These are phyloP conservation scores for Phoma sp. DNA, from an alignment of 2,329 filamentous ascomycete genomes.

Conservation along the genomic window DNA sequence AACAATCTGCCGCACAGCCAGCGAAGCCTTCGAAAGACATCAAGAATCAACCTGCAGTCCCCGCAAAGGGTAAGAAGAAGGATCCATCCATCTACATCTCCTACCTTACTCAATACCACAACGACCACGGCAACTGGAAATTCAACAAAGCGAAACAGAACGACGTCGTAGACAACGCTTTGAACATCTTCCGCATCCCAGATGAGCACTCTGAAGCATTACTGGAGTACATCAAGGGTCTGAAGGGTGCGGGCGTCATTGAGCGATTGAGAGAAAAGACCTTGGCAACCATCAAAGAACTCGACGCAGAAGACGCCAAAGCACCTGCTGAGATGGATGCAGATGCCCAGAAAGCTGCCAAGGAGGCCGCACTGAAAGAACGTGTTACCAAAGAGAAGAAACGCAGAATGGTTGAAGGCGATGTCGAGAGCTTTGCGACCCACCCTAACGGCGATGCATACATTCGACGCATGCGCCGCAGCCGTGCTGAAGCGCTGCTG, in stretches of 20 bases:
- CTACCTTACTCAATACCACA: constrained; percentile 80
- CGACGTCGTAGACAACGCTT: constrained; percentile 81
- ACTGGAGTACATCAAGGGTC: constrained; percentile 77
- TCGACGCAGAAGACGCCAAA: constrained; percentile 51
- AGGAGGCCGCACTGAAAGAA: constrained; percentile 46
- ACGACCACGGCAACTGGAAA: constrained; percentile 78
- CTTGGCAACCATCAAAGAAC: constrained; percentile 64
- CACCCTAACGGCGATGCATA: constrained; percentile 39
- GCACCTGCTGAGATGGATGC: constrained; percentile 43
- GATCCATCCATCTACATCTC: constrained; percentile 71
- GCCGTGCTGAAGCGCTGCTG: constrained; percentile 43
- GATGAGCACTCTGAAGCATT: constrained; percentile 72
- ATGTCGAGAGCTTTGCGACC: constrained; percentile 34
- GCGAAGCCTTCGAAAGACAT: constrained; percentile 1
- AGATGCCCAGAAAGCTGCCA: constrained; percentile 45
- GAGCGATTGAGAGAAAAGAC: constrained; percentile 73
- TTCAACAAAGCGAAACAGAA: constrained; percentile 96
- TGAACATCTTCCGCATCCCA: constrained; percentile 75
- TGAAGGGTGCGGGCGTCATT: constrained; percentile 75
- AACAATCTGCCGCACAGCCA: not conserved
- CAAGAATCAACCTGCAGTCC: constrained; percentile 2
- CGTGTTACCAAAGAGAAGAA: constrained; percentile 43
- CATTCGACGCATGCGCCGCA: constrained; percentile 44
- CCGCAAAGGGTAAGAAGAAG: constrained; percentile 45
- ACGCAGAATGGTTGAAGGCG: constrained; percentile 39